phyloP scores from a whole-genome alignment of 1,284 basidiomycete species.

The Melampsora americana region DNA sequence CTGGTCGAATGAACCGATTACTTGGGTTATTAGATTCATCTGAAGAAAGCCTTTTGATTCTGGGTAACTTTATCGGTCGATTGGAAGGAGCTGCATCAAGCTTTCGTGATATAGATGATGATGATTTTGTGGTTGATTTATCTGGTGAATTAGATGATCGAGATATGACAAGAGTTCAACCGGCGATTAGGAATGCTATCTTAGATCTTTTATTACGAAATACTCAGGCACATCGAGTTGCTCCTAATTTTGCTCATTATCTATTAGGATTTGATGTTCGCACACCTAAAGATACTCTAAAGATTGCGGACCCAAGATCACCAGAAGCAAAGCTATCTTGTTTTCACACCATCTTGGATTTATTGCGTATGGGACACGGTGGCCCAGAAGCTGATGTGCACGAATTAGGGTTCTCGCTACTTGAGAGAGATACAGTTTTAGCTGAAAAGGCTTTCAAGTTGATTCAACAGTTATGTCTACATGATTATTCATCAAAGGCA shows the following conservation, averaged over 20 bases:
- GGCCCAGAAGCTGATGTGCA: constrained; percentile 59
- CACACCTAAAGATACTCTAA: constrained; percentile 56
- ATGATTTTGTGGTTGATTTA: constrained; percentile 48
- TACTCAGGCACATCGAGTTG: constrained; percentile 64
- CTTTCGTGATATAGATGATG: constrained; percentile 50
- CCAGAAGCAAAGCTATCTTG: constrained; percentile 68
- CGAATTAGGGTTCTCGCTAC: constrained; percentile 36
- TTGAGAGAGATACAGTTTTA: constrained; percentile 61
- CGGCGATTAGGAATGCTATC: constrained; percentile 71
- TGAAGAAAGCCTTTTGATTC: constrained; percentile 77
- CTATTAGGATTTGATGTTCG: constrained; percentile 70
- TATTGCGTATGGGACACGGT: constrained; percentile 64
- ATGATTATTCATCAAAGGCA: constrained; percentile 75
- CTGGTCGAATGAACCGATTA: constrained; percentile 61
- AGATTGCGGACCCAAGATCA: constrained; percentile 60
- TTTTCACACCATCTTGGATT: constrained; percentile 74
- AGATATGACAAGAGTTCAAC: constrained; percentile 61
- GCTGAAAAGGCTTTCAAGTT: constrained; percentile 83
- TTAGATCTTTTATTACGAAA: constrained; percentile 80
- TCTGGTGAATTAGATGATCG: constrained; percentile 59
- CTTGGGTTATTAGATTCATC: constrained; percentile 77
- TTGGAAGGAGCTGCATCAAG: constrained; percentile 60
- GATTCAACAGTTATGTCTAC: constrained; percentile 79
- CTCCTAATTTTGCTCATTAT: constrained; percentile 85
- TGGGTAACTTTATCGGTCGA: constrained; percentile 71